These are phyloP conservation scores for Penicillium chermesinum DNA, from an alignment of 495 filamentous ascomycete genomes.

Conservation along the genomic window DNA sequence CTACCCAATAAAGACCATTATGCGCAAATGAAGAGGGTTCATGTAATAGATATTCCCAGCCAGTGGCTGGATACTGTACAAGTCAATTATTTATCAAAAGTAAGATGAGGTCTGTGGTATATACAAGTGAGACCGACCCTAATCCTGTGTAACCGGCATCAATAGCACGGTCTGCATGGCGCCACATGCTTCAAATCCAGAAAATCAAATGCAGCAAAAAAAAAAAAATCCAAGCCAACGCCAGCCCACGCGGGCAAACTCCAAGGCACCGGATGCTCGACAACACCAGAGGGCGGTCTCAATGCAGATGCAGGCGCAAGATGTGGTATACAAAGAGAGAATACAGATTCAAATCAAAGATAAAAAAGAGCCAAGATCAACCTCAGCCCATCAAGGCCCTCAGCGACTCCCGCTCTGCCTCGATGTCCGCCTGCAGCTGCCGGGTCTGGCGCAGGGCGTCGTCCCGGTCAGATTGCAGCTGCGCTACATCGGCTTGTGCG, in stretches of 20 bases:
- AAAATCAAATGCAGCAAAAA: not conserved
- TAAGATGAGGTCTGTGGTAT: conserved; percentile 14
- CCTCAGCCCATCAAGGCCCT: conserved; percentile 33
- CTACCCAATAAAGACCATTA: not conserved
- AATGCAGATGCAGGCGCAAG: conserved; percentile 22
- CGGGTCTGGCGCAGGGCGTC: conserved; percentile 79
- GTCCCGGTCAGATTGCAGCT: conserved; percentile 86
- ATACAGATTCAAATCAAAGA: conserved; percentile 2
- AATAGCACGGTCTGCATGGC: conserved; percentile 8
- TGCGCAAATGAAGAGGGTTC: not conserved
- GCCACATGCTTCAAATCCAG: conserved; percentile 8
- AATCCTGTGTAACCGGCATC: conserved; percentile 2
- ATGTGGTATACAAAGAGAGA: conserved; percentile 20
- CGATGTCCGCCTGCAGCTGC: conserved; percentile 62
- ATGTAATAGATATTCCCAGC: not conserved
- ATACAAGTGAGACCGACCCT: conserved; percentile 18
- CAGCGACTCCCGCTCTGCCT: conserved; percentile 53
- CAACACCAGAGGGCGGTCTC: not conserved
- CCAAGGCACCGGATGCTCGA: not conserved
- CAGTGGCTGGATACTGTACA: conserved; percentile 15
- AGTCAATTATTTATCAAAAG: conserved; percentile 17
- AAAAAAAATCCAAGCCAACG: conserved; percentile 2
- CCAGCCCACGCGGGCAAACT: not conserved
- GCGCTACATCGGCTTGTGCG: conserved; percentile 90
- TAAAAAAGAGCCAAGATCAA: conserved; percentile 1